Percentiles rank a stretch among this genome's conserved stretches.
These are phyloP conservation scores for Aureobasidium pullulans DNA, from an alignment of 2,329 filamentous ascomycete species.

Conservation along the genomic window DNA sequence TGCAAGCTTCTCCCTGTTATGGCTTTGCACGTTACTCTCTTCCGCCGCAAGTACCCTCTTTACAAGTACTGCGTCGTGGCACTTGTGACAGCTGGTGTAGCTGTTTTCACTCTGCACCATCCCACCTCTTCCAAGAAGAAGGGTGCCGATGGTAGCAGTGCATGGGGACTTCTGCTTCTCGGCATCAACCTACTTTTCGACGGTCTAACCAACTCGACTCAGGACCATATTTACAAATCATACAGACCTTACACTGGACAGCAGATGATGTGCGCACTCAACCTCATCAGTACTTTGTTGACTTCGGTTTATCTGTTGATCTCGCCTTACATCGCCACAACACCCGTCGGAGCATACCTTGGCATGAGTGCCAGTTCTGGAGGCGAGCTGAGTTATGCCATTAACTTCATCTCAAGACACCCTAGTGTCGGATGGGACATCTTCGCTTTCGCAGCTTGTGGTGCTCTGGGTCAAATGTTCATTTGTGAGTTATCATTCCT, in stretches of 20 bases:
- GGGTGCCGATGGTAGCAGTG: conserved; percentile 46
- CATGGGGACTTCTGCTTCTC: conserved; percentile 77
- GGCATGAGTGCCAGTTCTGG: conserved; percentile 38
- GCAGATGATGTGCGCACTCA: conserved; percentile 99
- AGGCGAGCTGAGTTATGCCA: conserved; percentile 70
- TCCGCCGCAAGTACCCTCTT: conserved; percentile 78
- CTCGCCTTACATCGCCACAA: conserved; percentile 71
- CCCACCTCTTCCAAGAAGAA: conserved; percentile 50
- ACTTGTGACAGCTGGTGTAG: conserved; percentile 84
- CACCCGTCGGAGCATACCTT: conserved; percentile 33
- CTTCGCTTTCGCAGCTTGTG: conserved; percentile 80
- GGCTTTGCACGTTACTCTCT: conserved; percentile 89
- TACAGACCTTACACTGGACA: conserved; percentile 80
- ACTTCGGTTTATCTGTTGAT: conserved; percentile 70
- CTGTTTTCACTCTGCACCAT: conserved; percentile 86
- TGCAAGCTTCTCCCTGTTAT: conserved; percentile 99
- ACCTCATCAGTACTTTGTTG: conserved; percentile 73
- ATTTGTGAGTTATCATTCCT: conserved; percentile 50
- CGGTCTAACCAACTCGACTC: conserved; percentile 90
- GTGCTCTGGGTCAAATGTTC: conserved; percentile 90
- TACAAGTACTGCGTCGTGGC: conserved; percentile 96
- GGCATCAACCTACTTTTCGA: conserved; percentile 90
- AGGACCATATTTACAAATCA: conserved; percentile 79
- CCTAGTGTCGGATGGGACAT: conserved; percentile 82
- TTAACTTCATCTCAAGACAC: conserved; percentile 72